Percentiles rank a stretch among this genome's conserved stretches.
Evolutionary conservation across 768 basidiomycete species (phyloP).

Genomic region (Boletus reticulatus): DNA sequence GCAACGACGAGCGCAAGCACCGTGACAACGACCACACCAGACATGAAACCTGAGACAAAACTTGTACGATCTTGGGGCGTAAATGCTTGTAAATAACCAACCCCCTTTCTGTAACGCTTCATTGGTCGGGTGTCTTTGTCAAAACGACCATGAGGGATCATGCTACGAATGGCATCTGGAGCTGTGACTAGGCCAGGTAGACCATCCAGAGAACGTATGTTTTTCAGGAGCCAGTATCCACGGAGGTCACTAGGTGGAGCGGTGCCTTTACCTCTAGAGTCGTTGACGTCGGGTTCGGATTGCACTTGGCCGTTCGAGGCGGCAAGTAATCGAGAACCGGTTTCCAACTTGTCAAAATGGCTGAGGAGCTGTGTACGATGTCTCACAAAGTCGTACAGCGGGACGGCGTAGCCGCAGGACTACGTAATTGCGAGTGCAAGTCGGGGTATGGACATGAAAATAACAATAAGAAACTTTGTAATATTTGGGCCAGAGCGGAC

Average conservation of each 20-base stretch:
- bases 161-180: slow-evolving; percentile 16
- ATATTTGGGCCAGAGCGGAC: background rate
- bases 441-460: background rate
- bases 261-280: background rate
- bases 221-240: slow-evolving; percentile 51
- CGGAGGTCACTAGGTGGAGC: slow-evolving; percentile 33
- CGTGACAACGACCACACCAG: slow-evolving; percentile 6
- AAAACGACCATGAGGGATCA: slow-evolving; percentile 15
- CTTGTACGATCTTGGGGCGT: background rate
- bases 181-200: slow-evolving; percentile 44
- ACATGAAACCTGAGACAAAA: slow-evolving; percentile 19
- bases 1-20: slow-evolving; percentile 5
- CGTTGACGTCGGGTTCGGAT: slow-evolving; percentile 8
- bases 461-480: background rate
- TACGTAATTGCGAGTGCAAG: slow-evolving; percentile 21
- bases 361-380: slow-evolving; percentile 53
- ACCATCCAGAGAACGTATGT: slow-evolving; percentile 54
- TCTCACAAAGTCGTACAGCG: slow-evolving; percentile 54
- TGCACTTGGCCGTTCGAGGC: background rate
- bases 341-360: slow-evolving; percentile 41
- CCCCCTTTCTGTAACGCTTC: background rate
- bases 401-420: slow-evolving; percentile 69
- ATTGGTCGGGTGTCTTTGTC: slow-evolving; percentile 16
- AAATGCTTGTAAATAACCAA: background rate
- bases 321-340: slow-evolving; percentile 31